phyloP scores from a whole-genome alignment of 2,329 filamentous ascomycete genomes.

The Capronia epimyces region DNA sequence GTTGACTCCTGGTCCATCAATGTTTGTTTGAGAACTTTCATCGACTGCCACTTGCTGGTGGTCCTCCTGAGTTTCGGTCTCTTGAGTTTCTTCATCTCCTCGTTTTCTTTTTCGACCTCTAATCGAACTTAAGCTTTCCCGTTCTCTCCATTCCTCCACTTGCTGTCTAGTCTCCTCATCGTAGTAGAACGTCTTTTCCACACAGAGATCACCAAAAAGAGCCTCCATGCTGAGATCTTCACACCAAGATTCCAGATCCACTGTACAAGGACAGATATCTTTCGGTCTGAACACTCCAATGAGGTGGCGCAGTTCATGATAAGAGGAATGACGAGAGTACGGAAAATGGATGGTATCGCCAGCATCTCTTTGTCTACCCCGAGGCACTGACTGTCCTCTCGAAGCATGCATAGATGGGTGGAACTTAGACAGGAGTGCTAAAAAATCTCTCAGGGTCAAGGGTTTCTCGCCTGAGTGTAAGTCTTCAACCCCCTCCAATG shows the following conservation, averaged over 20 bases:
- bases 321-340: slow-evolving; percentile 85
- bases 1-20: not conserved
- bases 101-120: slow-evolving; percentile 27
- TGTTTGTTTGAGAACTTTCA: slow-evolving; percentile 3
- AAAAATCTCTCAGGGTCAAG: slow-evolving; percentile 37
- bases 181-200: slow-evolving; percentile 55
- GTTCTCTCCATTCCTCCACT: slow-evolving; percentile 15
- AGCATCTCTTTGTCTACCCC: not conserved
- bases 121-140: slow-evolving; percentile 23
- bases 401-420: not conserved
- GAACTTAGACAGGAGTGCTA: slow-evolving; percentile 14
- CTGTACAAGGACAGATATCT: slow-evolving; percentile 79
- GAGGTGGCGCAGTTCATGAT: slow-evolving; percentile 68
- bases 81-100: slow-evolving; percentile 11
- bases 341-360: slow-evolving; percentile 54
- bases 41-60: slow-evolving; percentile 7
- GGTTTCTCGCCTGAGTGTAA: slow-evolving; percentile 37
- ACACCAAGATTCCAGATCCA: slow-evolving; percentile 59
- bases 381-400: not conserved
- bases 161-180: slow-evolving; percentile 55
- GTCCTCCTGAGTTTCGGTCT: slow-evolving; percentile 11
- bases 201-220: slow-evolving; percentile 68
- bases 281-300: slow-evolving; percentile 62
- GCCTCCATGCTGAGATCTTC: slow-evolving; percentile 57
- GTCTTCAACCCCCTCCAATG: slow-evolving; percentile 36